Evolutionary conservation across 2,329 filamentous ascomycete species (phyloP).

Genomic region (Chrysosporium keratinophilum): DNA sequence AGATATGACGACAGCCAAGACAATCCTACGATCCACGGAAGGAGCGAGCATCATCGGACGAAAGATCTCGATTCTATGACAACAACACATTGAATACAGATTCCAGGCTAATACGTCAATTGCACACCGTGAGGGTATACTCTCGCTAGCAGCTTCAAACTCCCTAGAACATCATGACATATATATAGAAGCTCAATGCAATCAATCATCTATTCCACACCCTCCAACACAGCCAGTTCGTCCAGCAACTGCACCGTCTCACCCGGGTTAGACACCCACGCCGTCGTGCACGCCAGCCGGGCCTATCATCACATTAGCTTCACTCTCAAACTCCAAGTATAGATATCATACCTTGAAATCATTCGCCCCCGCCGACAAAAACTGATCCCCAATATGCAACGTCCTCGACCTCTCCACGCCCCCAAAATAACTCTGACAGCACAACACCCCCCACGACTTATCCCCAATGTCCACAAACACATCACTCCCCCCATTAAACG

Average conservation of each 20-base stretch:
- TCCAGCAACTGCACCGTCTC: conserved; percentile 87
- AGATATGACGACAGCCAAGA: too few relatives aligned
- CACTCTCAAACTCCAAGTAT: not conserved
- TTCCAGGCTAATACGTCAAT: not conserved
- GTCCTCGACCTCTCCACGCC: conserved; percentile 65
- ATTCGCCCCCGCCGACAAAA: conserved; percentile 86
- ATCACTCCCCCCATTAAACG: conserved; percentile 93
- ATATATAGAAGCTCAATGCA: too few relatives aligned
- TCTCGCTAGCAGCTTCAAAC: too few relatives aligned
- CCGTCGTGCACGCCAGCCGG: conserved; percentile 79
- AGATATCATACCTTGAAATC: conserved; percentile 80
- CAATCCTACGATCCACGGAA: too few relatives aligned
- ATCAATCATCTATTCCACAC: not conserved
- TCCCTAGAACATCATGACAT: too few relatives aligned
- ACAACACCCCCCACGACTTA: conserved; percentile 89
- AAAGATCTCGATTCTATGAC: too few relatives aligned
- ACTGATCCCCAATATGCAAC: conserved; percentile 91
- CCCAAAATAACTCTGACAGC: conserved; percentile 84
- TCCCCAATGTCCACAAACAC: conserved; percentile 98
- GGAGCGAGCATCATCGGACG: too few relatives aligned
- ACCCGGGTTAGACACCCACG: conserved; percentile 86
- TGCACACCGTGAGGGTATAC: not conserved
- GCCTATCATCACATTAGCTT: conserved; percentile 40
- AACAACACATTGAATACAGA: not conserved
- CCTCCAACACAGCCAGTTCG: conserved; percentile 55